phyloP scores from a whole-genome alignment of 257 asterid genomes.

The Ligustrum vulgare region DNA sequence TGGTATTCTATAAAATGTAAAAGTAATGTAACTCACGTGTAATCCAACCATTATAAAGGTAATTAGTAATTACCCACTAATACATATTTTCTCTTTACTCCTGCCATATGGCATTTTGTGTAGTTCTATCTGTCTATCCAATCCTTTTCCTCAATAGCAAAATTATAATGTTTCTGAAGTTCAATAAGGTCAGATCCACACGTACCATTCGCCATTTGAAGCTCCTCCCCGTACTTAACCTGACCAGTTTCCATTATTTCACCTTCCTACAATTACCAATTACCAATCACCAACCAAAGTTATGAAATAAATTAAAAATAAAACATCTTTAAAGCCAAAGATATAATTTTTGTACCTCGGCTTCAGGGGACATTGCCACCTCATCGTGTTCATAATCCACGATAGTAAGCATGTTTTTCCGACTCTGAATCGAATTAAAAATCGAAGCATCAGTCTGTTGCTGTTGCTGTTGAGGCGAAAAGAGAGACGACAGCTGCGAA shows the following conservation, averaged over 20 bases:
- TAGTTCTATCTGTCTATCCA: neutral
- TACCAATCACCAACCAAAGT: constrained; percentile 19
- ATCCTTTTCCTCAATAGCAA: neutral
- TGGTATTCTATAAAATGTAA: neutral
- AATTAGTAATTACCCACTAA: neutral
- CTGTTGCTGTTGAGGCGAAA: constrained; percentile 43
- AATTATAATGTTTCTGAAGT: neutral
- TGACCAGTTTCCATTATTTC: constrained; percentile 53
- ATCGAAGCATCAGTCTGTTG: constrained; percentile 27
- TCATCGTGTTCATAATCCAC: constrained; percentile 93
- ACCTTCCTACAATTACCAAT: constrained; percentile 62
- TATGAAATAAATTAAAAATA: neutral
- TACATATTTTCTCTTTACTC: neutral
- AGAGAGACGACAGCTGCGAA: constrained; percentile 31
- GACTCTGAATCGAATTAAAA: constrained; percentile 28
- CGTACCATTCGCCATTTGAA: constrained; percentile 61
- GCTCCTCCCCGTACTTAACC: constrained; percentile 59
- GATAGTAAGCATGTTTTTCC: constrained; percentile 48
- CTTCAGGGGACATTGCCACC: constrained; percentile 83
- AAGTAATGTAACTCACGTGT: neutral
- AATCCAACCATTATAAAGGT: neutral
- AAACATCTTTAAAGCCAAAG: neutral
- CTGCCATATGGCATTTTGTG: neutral
- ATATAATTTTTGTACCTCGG: constrained; percentile 51
- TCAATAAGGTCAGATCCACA: constrained; percentile 2